These are phyloP conservation scores for Floccularia luteovirens DNA, from an alignment of 768 basidiomycete genomes.

Conservation along the genomic window DNA sequence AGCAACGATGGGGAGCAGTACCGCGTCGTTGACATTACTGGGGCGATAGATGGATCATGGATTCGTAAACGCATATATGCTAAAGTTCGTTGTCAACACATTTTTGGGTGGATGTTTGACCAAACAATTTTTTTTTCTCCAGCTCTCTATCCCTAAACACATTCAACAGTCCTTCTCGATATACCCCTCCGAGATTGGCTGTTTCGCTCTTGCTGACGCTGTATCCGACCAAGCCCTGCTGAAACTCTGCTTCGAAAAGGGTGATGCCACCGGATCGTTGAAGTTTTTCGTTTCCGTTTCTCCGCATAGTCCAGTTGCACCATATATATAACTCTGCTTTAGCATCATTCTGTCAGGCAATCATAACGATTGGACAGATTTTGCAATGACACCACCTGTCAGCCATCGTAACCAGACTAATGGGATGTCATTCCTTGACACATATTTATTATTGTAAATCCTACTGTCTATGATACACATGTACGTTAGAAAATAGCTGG, in stretches of 20 bases:
- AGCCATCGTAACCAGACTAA: too few relatives aligned
- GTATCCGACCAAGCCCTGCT: slow-evolving; percentile 32
- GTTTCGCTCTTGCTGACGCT: slow-evolving; percentile 31
- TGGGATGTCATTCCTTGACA: too few relatives aligned
- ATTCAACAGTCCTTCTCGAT: slow-evolving; percentile 29
- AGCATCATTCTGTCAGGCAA: too few relatives aligned
- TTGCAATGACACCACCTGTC: too few relatives aligned
- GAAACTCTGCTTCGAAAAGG: slow-evolving; percentile 32
- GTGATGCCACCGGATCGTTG: slow-evolving; percentile 40
- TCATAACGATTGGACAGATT: too few relatives aligned
- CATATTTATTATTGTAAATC: too few relatives aligned
- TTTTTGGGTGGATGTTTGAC: not conserved
- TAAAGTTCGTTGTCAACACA: slow-evolving; percentile 23
- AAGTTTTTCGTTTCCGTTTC: slow-evolving; percentile 43
- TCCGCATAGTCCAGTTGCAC: slow-evolving; percentile 36
- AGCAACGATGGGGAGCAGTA: slow-evolving; percentile 45
- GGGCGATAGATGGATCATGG: slow-evolving; percentile 32
- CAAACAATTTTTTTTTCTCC: not conserved
- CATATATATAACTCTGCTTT: too few relatives aligned
- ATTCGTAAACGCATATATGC: slow-evolving; percentile 37
- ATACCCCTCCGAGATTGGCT: slow-evolving; percentile 41
- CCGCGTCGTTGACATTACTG: slow-evolving; percentile 38
- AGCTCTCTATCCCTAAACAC: slow-evolving; percentile 39
- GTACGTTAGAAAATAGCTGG: too few relatives aligned
- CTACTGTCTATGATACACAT: too few relatives aligned